Percentiles rank a stretch among this genome's conserved stretches.
phyloP scores from a whole-genome alignment of 2,329 filamentous ascomycete species.

The Leptographium procerum region DNA sequence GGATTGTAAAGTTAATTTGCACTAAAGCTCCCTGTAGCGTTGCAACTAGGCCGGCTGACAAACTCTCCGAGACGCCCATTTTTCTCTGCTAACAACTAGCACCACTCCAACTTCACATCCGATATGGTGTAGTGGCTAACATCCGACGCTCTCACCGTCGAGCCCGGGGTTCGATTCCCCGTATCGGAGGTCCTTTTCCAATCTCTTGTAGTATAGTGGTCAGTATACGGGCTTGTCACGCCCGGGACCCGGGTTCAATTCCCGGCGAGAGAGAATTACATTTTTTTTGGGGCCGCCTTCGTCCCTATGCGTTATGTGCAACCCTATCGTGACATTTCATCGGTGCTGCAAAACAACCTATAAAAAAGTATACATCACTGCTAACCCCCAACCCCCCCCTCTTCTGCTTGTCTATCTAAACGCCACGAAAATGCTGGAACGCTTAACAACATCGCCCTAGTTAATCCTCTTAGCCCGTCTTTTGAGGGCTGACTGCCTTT shows the following conservation, averaged over 20 bases:
- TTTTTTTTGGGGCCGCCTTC: too few species aligned
- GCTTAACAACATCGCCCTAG: not conserved
- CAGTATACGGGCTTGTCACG: slow-evolving; percentile 6
- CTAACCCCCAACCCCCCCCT: too few species aligned
- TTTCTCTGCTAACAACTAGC: not conserved
- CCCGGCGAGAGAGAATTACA: slow-evolving; percentile 2
- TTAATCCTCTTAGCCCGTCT: not conserved
- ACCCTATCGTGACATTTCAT: not conserved
- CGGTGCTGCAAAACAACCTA: not conserved
- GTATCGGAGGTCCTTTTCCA: slow-evolving; percentile 3
- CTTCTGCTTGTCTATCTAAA: not conserved
- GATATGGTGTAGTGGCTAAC: slow-evolving; percentile 7
- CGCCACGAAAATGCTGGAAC: not conserved
- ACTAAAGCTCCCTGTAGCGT: not conserved
- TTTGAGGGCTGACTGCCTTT: not conserved
- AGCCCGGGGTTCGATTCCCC: slow-evolving; percentile 7
- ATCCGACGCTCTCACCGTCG: slow-evolving; percentile 6
- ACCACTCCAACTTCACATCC: not conserved
- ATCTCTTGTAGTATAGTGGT: slow-evolving; percentile 5
- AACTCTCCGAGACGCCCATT: not conserved
- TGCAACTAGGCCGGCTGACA: not conserved
- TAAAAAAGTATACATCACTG: not conserved
- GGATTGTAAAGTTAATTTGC: too few species aligned
- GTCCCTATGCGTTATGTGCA: not conserved
- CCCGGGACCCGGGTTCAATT: slow-evolving; percentile 5